Base-by-base conservation (phyloP, 768 basidiomycete genomes). In the Lactifluus hygrophoroides region DNA sequence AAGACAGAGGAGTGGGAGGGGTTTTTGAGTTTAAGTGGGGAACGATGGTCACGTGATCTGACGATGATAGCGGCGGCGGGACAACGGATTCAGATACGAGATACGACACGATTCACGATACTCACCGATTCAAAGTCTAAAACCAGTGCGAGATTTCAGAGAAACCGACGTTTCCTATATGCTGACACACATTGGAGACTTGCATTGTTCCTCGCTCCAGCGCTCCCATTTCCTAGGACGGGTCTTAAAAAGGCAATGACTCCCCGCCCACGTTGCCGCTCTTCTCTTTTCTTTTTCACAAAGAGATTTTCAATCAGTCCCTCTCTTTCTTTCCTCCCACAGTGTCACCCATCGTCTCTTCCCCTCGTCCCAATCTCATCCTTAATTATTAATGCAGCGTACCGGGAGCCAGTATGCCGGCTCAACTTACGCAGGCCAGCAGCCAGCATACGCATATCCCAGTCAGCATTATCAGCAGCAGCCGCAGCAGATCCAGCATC, bases 191-290 rank as follows among this genome's bases (percentile, higher is more conserved):
- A n/a, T n/a, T n/a, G n/a, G n/a, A n/a, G 16, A 23, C 28, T 28
- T 13, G 44, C 47, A 17, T 32, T 34, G 21, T 40, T 25, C 42
- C 25, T 43, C 19, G 25, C 30, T 23, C 30, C 52, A 19, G n/a
- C 40, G 47, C 28, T 35, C 25, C 14, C 17, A 38, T 19, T 6
- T 16, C 5, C n/a, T n/a, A 19, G 50, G 11, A 17, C 34, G 28
- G n/a, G 40, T 32, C 52, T 53, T 27, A 56, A 64, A 62, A 64
- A 62, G 63, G 63, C 48, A 64, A 64, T 38, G 54, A 35, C 17
- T 25, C 51, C 32, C 40, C 53, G 50, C 47, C 53, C 63, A 62
- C 61, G 63, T 58, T 62, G 49, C 56, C 14, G 30, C 11, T 25
- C 43, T 51, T 37, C 49, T 49, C 21, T 44, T 42, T 8, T 47